Percentiles rank a stretch among this genome's conserved stretches.
phyloP scores from a whole-genome alignment of 371 early-diverging fungal species.

The Coemansia sp. region DNA sequence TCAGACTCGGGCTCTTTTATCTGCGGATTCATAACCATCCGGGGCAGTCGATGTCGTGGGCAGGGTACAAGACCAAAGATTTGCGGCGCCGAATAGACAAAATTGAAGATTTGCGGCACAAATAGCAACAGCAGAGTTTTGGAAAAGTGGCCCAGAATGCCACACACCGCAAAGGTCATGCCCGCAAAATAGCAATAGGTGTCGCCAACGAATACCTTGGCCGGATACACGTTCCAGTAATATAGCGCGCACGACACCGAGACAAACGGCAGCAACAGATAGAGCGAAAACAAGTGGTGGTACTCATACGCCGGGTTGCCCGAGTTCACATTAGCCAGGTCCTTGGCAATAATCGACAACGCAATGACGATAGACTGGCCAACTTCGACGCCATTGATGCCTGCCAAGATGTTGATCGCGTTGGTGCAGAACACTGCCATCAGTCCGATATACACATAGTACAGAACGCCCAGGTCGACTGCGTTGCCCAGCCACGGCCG shows the following conservation, averaged over 20 bases:
- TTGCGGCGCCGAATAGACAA: constrained; percentile 93
- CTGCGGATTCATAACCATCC: constrained; percentile 39
- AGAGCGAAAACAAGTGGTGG: constrained; percentile 82
- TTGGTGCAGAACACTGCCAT: constrained; percentile 95
- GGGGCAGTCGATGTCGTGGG: constrained; percentile 96
- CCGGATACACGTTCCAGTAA: constrained; percentile 89
- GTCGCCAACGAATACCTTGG: constrained; percentile 96
- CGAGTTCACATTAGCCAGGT: constrained; percentile 64
- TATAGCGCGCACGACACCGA: constrained; percentile 79
- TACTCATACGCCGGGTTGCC: constrained; percentile 54
- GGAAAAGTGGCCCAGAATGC: constrained; percentile 89
- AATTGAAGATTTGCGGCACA: constrained; percentile 95
- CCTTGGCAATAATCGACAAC: constrained; percentile 78
- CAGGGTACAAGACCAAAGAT: constrained; percentile 93
- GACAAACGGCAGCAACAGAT: constrained; percentile 89
- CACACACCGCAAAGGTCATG: constrained; percentile 96
- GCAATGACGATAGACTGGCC: constrained; percentile 92
- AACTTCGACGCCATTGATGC: constrained; percentile 97
- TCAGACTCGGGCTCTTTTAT: not conserved
- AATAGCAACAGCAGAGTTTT: constrained; percentile 94
- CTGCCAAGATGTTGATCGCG: constrained; percentile 97
- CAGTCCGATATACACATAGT: constrained; percentile 91
- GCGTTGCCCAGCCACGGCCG: constrained; percentile 66
- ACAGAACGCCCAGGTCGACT: constrained; percentile 83
- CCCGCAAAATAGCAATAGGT: constrained; percentile 98